Evolutionary conservation across 345 rosid genomes (phyloP).

Genomic region (Melaleuca alternifolia): DNA sequence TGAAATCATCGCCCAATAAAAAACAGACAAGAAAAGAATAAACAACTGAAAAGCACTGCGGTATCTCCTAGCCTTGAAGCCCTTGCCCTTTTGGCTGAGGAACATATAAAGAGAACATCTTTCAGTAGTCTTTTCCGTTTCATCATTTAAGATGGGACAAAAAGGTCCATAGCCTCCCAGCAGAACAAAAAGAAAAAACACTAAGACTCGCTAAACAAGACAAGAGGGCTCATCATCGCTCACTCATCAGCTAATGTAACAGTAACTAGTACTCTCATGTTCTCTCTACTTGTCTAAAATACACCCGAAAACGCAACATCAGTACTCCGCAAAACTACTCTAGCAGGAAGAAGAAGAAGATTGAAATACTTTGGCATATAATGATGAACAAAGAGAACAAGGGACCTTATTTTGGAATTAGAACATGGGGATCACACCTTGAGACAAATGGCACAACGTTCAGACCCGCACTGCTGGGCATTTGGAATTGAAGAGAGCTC

Average conservation of each 20-base stretch:
- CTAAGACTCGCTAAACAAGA: neutral
- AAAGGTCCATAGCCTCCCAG: neutral
- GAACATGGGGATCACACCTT: slow-evolving; percentile 31
- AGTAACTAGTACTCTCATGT: neutral
- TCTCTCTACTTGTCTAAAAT: neutral
- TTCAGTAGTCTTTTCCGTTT: neutral
- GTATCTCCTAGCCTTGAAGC: neutral
- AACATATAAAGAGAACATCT: neutral
- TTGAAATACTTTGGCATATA: neutral
- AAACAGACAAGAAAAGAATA: neutral
- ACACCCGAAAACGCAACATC: neutral
- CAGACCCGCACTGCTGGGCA: slow-evolving; percentile 5
- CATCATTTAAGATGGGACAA: neutral
- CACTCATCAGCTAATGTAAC: neutral
- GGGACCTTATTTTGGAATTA: neutral
- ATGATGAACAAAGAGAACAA: too few relatives aligned
- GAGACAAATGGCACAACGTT: slow-evolving; percentile 31
- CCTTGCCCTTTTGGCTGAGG: neutral
- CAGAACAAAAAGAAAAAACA: neutral
- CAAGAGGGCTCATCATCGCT: neutral
- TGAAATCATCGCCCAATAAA: neutral
- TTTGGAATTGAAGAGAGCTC: slow-evolving; percentile 97
- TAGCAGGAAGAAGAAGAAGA: neutral
- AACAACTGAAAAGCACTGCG: neutral
- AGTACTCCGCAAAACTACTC: neutral